Conservation (phyloP, 2,329 filamentous ascomycete genomes). For the Pseudocercospora macadamiae region DNA sequence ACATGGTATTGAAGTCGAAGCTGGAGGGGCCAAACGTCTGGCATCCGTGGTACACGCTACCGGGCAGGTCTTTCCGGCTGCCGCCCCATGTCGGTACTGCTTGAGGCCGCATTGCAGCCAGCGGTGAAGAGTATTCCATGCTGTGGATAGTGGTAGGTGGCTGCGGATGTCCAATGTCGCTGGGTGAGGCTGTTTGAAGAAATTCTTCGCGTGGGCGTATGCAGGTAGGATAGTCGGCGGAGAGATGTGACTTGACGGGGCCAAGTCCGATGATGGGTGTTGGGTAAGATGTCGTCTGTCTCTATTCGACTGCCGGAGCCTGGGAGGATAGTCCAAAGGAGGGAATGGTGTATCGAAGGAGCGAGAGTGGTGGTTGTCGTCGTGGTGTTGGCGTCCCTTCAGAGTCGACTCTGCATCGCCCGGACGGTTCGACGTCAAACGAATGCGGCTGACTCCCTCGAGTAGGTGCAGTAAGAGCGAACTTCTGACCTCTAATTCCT, state of each 20-base stretch:
- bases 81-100: constrained; percentile 67
- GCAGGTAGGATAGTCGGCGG: constrained; percentile 11
- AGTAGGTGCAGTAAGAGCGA: background rate
- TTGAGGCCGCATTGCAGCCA: constrained; percentile 86
- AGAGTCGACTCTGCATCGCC: constrained; percentile 1
- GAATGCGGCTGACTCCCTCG: background rate
- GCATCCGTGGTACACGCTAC: constrained; percentile 57
- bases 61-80: constrained; percentile 55
- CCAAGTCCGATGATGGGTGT: constrained; percentile 5
- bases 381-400: background rate
- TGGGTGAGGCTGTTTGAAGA: constrained; percentile 1
- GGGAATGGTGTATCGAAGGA: constrained; percentile 8
- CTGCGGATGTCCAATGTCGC: constrained; percentile 21
- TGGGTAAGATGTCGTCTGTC: constrained; percentile 4
- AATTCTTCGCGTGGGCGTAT: constrained; percentile 1
- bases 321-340: constrained; percentile 3
- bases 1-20: constrained; percentile 76
- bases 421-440: background rate
- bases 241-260: constrained; percentile 12
- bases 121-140: constrained; percentile 93
- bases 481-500: background rate
- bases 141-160: constrained; percentile 20
- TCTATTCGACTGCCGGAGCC: constrained; percentile 10
- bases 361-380: background rate
- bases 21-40: constrained; percentile 63